These are phyloP conservation scores for Pyrus betulifolia DNA, from an alignment of 306 rosid genomes.

Conservation along the genomic window DNA sequence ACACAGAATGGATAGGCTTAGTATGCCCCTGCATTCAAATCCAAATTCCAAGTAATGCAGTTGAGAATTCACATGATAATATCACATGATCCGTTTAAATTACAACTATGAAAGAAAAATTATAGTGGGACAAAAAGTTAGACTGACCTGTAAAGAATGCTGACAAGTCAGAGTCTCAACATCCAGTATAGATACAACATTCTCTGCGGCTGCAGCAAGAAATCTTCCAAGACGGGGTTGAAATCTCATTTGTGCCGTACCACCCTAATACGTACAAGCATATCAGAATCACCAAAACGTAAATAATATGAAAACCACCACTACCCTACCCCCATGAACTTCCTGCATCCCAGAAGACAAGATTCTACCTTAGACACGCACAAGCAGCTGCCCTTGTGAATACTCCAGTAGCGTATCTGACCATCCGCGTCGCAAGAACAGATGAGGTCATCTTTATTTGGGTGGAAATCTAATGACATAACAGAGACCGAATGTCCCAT, in stretches of 20 bases:
- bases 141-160: slow-evolving; percentile 68
- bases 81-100: not conserved
- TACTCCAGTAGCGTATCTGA: slow-evolving; percentile 92
- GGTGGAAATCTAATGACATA: slow-evolving; percentile 93
- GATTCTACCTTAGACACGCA: slow-evolving; percentile 64
- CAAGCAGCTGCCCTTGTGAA: slow-evolving; percentile 65
- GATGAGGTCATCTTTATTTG: slow-evolving; percentile 78
- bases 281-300: too few relatives aligned
- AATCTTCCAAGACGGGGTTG: slow-evolving; percentile 84
- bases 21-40: slow-evolving; percentile 65
- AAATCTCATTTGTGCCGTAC: slow-evolving; percentile 56
- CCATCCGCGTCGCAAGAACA: slow-evolving; percentile 93
- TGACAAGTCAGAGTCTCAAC: slow-evolving; percentile 70
- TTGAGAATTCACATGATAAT: not conserved
- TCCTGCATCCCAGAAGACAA: not conserved
- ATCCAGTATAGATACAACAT: slow-evolving; percentile 79
- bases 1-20: slow-evolving; percentile 56
- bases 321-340: too few relatives aligned
- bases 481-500: slow-evolving; percentile 74
- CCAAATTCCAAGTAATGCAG: slow-evolving; percentile 6
- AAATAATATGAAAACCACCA: too few relatives aligned
- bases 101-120: not conserved
- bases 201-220: slow-evolving; percentile 87
- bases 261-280: too few relatives aligned
- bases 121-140: not conserved